A percentile compares a stretch with the other conserved stretches of the same genome.
Conservation (phyloP, 441 rosid species). For the Breynia disticha region DNA sequence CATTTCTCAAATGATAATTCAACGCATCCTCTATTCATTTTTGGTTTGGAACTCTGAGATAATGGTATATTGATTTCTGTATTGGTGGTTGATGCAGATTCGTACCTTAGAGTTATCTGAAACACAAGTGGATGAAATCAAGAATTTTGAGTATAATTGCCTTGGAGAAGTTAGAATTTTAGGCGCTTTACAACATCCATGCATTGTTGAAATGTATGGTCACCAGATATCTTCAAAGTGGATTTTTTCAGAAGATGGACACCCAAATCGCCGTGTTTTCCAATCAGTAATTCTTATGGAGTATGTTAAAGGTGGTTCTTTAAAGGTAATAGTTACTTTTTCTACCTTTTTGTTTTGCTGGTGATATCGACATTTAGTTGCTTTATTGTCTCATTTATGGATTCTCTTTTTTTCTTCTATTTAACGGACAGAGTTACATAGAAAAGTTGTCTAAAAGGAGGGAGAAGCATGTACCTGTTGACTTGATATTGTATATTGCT, state of each 20-base stretch:
- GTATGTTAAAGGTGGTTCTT: constrained; percentile 70
- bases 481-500: constrained; percentile 61
- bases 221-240: constrained; percentile 76
- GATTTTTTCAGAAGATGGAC: constrained; percentile 54
- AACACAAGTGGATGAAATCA: constrained; percentile 44
- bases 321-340: constrained; percentile 41
- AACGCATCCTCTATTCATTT: no score
- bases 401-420: constrained; percentile 8
- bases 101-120: constrained; percentile 54
- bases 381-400: background rate
- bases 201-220: constrained; percentile 82
- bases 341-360: background rate
- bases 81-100: constrained; percentile 38
- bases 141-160: constrained; percentile 73
- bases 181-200: constrained; percentile 64
- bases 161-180: constrained; percentile 82
- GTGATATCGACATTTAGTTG: background rate
- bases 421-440: constrained; percentile 47
- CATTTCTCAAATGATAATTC: background rate
- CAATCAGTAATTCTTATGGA: constrained; percentile 76
- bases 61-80: background rate
- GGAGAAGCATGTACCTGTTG: constrained; percentile 51
- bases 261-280: constrained; percentile 38
- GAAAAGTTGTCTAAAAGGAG: constrained; percentile 60
- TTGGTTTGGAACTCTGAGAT: background rate